Evolutionary conservation across 441 rosid genomes (phyloP), one percentile per base, ranked within the genome.

Genomic region (Arabidopsis lyrata): DNA sequence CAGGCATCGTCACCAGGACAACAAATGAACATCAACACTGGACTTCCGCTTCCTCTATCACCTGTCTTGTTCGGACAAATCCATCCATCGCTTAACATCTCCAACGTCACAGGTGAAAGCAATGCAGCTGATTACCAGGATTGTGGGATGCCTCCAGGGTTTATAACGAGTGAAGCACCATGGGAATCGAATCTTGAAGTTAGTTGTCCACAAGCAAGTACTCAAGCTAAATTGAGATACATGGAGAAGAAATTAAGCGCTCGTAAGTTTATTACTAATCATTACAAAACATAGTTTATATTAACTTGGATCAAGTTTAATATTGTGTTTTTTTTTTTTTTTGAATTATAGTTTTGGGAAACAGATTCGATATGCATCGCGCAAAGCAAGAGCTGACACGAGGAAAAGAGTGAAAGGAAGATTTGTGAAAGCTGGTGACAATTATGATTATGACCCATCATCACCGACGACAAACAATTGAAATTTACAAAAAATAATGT

Each of bases 321-420:
- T 20, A 36, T 20, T 15, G 50, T 35, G 32, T 22, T 22, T 22
- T 22, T 22, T 22, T n/a, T n/a, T 5, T 35, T 58, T 29, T 36
- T 42, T 52, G 15, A 63, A 12, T 22, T 73, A 15, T 44, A 92
- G 96, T 59, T 92, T 87, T 52, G 87, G 88, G 11, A 90, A 92
- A 61, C 93, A 90, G 75, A 90, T 93, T 81, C 80, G 93, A 77
- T 90, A 93, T 58, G 92, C 87, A 54, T 88, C 95, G 22, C 87
- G 94, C 5, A 92, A 92, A 83, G 95, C 91, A 42, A 86, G 95
- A 68, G 98, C 98, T 36, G 95, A 93, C 59, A 86, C 90, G 7
- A 88, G 98, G 75, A 93, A 88, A 72, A 81, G 97, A 6, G 97
- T 87, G 63, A 90, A 89, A 75, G 98, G 97, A n/a, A 82, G 97